A percentile compares a stretch with the other conserved stretches of the same genome.
These are phyloP conservation scores for Cymbopogon flexuosus DNA, from an alignment of 202 grass and related monocot genomes.

Conservation along the genomic window DNA sequence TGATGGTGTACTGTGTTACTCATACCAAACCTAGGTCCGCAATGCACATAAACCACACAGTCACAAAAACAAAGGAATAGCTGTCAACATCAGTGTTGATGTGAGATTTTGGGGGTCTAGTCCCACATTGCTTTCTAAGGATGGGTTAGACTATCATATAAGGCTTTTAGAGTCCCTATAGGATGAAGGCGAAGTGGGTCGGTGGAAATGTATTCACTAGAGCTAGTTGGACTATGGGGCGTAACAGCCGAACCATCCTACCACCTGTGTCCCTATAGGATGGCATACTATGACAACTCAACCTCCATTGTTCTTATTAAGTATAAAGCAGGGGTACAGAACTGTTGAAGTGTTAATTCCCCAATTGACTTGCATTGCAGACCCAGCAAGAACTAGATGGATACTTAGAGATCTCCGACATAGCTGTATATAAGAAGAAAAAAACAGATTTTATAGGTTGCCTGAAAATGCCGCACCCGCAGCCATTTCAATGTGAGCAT, in stretches of 20 bases:
- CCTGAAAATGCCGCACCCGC: background rate
- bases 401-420: background rate
- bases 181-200: background rate
- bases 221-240: background rate
- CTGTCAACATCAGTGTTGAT: background rate
- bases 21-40: background rate
- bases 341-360: background rate
- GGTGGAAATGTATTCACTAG: background rate
- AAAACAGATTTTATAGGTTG: background rate
- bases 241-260: background rate
- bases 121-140: background rate
- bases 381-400: background rate
- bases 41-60: background rate
- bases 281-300: background rate
- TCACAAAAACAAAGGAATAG: background rate
- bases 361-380: background rate
- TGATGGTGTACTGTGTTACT: background rate
- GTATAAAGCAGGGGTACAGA: background rate
- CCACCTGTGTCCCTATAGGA: background rate
- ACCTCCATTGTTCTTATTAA: background rate
- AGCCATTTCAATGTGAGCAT: background rate
- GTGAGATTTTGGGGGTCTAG: background rate
- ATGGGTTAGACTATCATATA: background rate
- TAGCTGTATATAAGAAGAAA: background rate
- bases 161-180: background rate